Conservation (phyloP, 441 rosid genomes). For the Biscutella laevigata region DNA sequence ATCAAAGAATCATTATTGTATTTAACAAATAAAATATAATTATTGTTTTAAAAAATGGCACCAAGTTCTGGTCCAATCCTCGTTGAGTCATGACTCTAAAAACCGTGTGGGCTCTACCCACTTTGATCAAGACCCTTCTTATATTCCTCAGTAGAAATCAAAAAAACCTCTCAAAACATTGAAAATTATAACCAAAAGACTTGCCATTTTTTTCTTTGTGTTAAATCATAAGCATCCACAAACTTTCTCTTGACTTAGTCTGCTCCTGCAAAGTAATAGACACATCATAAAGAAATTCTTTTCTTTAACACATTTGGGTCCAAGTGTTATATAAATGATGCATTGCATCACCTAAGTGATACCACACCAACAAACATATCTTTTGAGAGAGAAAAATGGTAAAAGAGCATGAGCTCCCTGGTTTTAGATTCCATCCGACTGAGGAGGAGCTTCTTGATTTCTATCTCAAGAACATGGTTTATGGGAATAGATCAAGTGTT, state of each 20-base stretch:
- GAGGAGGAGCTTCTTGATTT: conserved; percentile 86
- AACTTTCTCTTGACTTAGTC: conserved; percentile 39
- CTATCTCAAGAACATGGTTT: conserved; percentile 69
- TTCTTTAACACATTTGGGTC: neutral
- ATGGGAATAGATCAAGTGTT: conserved; percentile 33
- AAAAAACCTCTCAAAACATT: conserved; percentile 8
- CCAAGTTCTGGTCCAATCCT: conserved; percentile 13
- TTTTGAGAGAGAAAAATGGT: conserved; percentile 17
- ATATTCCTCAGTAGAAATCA: conserved; percentile 2
- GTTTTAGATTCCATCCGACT: conserved; percentile 91
- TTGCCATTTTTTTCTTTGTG: conserved; percentile 17
- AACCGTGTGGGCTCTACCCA: conserved; percentile 31
- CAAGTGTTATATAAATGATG: conserved; percentile 25
- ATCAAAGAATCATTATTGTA: too few relatives aligned
- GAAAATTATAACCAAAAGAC: neutral
- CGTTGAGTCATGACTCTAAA: conserved; percentile 1
- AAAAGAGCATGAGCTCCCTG: conserved; percentile 54
- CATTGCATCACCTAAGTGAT: conserved; percentile 12
- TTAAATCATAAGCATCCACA: conserved; percentile 9
- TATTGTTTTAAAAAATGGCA: neutral
- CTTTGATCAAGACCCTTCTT: conserved; percentile 20
- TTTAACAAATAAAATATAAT: neutral
- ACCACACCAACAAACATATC: conserved; percentile 11
- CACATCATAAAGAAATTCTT: neutral
- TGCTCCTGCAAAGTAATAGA: neutral